These are phyloP conservation scores for Ceratobasidium sp. DNA, from an alignment of 1,284 basidiomycete species.

Conservation along the genomic window DNA sequence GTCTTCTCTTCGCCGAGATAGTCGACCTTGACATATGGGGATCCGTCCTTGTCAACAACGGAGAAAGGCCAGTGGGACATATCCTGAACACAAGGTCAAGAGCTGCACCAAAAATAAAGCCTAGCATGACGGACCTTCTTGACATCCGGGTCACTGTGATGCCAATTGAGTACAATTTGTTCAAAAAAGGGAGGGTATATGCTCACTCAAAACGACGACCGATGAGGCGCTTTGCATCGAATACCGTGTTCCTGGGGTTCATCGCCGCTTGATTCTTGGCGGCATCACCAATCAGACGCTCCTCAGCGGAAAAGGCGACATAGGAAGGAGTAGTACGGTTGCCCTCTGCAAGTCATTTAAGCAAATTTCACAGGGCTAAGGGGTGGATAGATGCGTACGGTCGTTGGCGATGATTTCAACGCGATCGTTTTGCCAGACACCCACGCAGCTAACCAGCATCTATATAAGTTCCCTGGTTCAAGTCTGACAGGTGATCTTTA, in stretches of 20 bases:
- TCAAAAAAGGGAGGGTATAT: slow-evolving; percentile 16
- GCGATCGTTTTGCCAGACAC: slow-evolving; percentile 98
- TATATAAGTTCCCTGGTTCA: slow-evolving; percentile 15
- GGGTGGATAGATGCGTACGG: slow-evolving; percentile 61
- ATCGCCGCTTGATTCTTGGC: slow-evolving; percentile 98
- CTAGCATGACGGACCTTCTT: slow-evolving; percentile 66
- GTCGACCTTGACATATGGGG: slow-evolving; percentile 62
- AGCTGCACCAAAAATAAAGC: slow-evolving; percentile 19
- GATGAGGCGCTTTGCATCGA: slow-evolving; percentile 97
- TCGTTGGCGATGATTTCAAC: slow-evolving; percentile 99
- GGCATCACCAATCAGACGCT: slow-evolving; percentile 98
- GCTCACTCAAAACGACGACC: slow-evolving; percentile 62
- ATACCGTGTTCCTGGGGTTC: slow-evolving; percentile 96
- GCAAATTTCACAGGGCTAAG: slow-evolving; percentile 39
- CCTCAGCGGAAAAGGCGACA: slow-evolving; percentile 96
- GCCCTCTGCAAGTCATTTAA: slow-evolving; percentile 71
- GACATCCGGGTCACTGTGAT: slow-evolving; percentile 76
- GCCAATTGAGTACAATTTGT: neutral
- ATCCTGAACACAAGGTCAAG: slow-evolving; percentile 57
- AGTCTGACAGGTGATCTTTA: slow-evolving; percentile 2
- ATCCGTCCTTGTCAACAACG: slow-evolving; percentile 63
- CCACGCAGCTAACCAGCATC: slow-evolving; percentile 72
- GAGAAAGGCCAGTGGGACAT: slow-evolving; percentile 81
- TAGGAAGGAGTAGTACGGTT: slow-evolving; percentile 99
- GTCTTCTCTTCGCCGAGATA: slow-evolving; percentile 65